These are phyloP conservation scores for Suhomyces bokatorum DNA, from an alignment of 1,139 yeast species.

Conservation along the genomic window DNA sequence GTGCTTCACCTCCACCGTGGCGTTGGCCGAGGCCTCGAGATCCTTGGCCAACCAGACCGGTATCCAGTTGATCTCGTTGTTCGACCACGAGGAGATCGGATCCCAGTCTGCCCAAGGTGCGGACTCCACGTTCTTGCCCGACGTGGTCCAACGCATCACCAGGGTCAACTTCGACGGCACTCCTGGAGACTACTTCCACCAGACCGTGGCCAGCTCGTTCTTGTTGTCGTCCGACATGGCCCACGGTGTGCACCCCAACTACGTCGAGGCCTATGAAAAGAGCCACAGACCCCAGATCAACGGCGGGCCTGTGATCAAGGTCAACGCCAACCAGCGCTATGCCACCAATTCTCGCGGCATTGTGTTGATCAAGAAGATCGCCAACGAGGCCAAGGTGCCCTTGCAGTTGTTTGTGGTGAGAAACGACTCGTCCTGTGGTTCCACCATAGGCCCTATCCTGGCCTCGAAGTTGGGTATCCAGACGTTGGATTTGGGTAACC, in stretches of 20 bases:
- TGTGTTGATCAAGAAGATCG: conserved; percentile 72
- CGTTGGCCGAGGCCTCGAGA: conserved; percentile 57
- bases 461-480: conserved; percentile 87
- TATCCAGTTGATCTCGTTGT: conserved; percentile 72
- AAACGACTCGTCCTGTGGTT: conserved; percentile 93
- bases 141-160: conserved; percentile 68
- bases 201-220: conserved; percentile 79
- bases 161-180: conserved; percentile 30
- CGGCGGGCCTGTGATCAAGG: conserved; percentile 87
- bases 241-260: conserved; percentile 95
- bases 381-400: conserved; percentile 64
- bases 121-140: conserved; percentile 84
- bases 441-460: conserved; percentile 93
- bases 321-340: conserved; percentile 93
- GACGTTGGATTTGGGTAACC: conserved; percentile 90
- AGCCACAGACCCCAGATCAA: conserved; percentile 80
- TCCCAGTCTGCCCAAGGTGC: conserved; percentile 96
- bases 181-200: conserved; percentile 41
- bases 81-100: conserved; percentile 96
- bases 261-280: conserved; percentile 70
- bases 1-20: conserved; percentile 76
- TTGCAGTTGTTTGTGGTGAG: conserved; percentile 84
- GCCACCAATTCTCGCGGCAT: conserved; percentile 93
- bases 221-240: conserved; percentile 94
- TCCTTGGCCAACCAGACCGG: conserved; percentile 49